Evolutionary conservation across 139 green algal species (phyloP), one percentile per base, ranked within the genome.

Genomic region (Astrephomene gubernaculifera): DNA sequence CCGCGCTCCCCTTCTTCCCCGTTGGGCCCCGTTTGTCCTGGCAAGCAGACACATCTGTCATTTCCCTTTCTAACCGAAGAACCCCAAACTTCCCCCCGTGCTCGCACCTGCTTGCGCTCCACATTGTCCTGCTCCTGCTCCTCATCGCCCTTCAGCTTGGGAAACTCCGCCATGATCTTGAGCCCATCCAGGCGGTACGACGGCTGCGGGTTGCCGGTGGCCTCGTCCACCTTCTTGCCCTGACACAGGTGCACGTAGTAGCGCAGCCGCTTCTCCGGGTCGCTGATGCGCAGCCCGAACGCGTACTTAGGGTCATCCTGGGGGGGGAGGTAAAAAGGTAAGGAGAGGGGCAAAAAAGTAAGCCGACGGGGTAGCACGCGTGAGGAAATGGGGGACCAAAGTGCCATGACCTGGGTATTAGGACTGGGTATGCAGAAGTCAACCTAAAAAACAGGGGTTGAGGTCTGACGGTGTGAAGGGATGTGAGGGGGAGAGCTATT

Each of bases 91-190:
- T n/a, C n/a, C n/a, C n/a, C n/a, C n/a, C n/a, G n/a, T n/a, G n/a
- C n/a, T 35, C 80, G 4, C 71, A 94, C 91, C 89, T 94, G 90
- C 90, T 96, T 96, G 64, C 93, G 86, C 89, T 98, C 93, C 67
- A 94, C 84, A 67, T 90, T 87, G 33, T 90, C 87, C 81, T 94
- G 79, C 54, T 92, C 72, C 79, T 92, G 64, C 68, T 94, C 92
- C 63, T 95, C 90, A n/a, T 97, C 92, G 0, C 88, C 91, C 88
- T 97, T 98, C 29, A 91, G 86, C 83, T 94, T 93, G 14, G 94
- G 91, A 81, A 98, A 99, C 90, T 99, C 97, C 5, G 93, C 92
- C 78, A 96, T 90, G 75, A 99, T 96, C 69, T 95, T 97, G 86
- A 98, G 95, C 38, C 91, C 92, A 29, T 97, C 91, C 70, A 98